Conservation (phyloP, 768 basidiomycete species). For the Hericium rajendrae region DNA sequence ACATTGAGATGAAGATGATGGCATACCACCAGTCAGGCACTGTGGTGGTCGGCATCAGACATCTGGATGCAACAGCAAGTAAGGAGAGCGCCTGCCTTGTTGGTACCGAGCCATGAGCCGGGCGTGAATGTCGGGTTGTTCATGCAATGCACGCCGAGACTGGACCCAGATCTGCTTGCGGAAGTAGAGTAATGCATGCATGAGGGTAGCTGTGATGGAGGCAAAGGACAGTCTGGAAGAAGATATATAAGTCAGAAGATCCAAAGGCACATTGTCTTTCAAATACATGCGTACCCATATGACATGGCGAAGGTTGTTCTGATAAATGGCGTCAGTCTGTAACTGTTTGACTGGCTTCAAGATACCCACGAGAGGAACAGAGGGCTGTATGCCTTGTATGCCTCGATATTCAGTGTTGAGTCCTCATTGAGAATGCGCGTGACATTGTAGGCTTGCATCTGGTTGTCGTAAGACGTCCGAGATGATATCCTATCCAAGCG, state of each 20-base stretch:
- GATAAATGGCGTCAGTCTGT: too few species aligned
- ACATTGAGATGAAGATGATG: slow-evolving; percentile 56
- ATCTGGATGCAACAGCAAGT: slow-evolving; percentile 82
- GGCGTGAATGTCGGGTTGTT: slow-evolving; percentile 79
- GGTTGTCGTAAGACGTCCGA: slow-evolving; percentile 53
- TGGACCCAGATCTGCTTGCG: slow-evolving; percentile 76
- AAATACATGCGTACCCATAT: slow-evolving; percentile 38
- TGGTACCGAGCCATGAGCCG: slow-evolving; percentile 67
- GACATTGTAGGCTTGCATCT: slow-evolving; percentile 66
- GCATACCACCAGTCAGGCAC: slow-evolving; percentile 74
- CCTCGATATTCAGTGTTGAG: slow-evolving; percentile 43
- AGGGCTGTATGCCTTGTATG: slow-evolving; percentile 48
- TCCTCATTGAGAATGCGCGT: slow-evolving; percentile 42
- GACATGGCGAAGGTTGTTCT: slow-evolving; percentile 58
- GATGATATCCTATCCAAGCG: not conserved
- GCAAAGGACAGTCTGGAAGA: slow-evolving; percentile 54
- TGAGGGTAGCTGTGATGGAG: slow-evolving; percentile 60
- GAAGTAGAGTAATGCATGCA: slow-evolving; percentile 65
- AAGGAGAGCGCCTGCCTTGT: slow-evolving; percentile 68
- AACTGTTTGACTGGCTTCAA: not conserved
- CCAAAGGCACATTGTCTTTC: too few species aligned
- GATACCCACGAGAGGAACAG: slow-evolving; percentile 39
- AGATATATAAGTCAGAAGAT: not conserved
- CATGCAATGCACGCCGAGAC: slow-evolving; percentile 55
- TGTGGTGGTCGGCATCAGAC: slow-evolving; percentile 51